A percentile compares a stretch with the other conserved stretches of the same genome.
These are phyloP conservation scores for Amanita pallidorosea DNA, from an alignment of 768 basidiomycete species.

Conservation along the genomic window DNA sequence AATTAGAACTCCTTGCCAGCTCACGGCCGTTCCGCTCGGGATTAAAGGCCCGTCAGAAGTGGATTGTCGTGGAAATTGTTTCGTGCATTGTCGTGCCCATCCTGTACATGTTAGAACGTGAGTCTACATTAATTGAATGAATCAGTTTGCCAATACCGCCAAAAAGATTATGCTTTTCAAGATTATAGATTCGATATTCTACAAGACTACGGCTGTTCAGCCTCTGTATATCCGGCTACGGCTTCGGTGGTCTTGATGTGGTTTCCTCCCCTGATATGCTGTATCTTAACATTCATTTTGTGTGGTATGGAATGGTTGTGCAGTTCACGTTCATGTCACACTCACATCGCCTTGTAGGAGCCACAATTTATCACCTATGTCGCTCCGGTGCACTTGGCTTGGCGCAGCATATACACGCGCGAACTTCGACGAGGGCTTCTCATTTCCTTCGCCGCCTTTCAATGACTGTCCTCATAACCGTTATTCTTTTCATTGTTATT, in stretches of 20 bases:
- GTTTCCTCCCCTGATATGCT: slow-evolving; percentile 34
- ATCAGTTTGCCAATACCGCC: background rate
- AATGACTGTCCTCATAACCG: slow-evolving; percentile 32
- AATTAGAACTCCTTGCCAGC: slow-evolving; percentile 45
- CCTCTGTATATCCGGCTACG: slow-evolving; percentile 32
- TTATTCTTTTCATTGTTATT: slow-evolving; percentile 27
- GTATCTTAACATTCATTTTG: slow-evolving; percentile 27
- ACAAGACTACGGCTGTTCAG: slow-evolving; percentile 44
- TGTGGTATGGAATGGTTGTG: slow-evolving; percentile 23
- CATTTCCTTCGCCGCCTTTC: slow-evolving; percentile 48
- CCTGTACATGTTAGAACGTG: slow-evolving; percentile 50
- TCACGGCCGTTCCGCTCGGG: slow-evolving; percentile 22
- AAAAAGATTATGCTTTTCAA: slow-evolving; percentile 43
- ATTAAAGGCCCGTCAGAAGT: slow-evolving; percentile 26
- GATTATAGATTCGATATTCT: slow-evolving; percentile 54
- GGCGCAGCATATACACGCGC: slow-evolving; percentile 25
- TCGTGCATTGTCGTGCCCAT: slow-evolving; percentile 47
- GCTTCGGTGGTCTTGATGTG: slow-evolving; percentile 32
- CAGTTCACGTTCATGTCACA: background rate
- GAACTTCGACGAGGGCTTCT: slow-evolving; percentile 29
- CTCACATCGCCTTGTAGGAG: slow-evolving; percentile 12
- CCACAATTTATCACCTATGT: slow-evolving; percentile 23
- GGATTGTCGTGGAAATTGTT: slow-evolving; percentile 31
- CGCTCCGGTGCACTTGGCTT: slow-evolving; percentile 15
- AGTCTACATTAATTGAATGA: slow-evolving; percentile 14